These are phyloP conservation scores for Climacium dendroides DNA, from an alignment of 225 moss, liverwort and hornwort genomes.

Conservation along the genomic window DNA sequence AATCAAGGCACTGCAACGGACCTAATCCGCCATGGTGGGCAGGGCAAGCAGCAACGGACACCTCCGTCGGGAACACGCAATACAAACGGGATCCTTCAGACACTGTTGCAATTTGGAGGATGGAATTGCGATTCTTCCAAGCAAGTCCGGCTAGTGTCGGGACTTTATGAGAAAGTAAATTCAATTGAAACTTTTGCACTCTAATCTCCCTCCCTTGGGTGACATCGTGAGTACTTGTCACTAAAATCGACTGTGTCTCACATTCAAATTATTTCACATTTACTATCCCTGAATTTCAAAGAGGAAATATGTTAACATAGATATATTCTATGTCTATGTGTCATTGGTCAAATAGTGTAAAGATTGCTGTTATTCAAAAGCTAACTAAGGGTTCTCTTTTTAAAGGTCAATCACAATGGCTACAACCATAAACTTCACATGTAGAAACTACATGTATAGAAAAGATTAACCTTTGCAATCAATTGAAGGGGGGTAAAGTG, in stretches of 20 bases:
- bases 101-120: neutral
- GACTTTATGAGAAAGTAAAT: neutral
- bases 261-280: neutral
- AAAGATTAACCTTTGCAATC: neutral
- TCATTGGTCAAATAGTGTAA: neutral
- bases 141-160: neutral
- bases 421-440: neutral
- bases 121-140: neutral
- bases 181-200: neutral
- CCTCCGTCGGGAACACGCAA: neutral
- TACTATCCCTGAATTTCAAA: neutral
- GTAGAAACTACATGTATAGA: neutral
- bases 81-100: neutral
- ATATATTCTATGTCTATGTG: neutral
- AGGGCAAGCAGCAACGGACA: neutral
- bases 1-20: neutral
- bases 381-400: too few species aligned
- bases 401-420: neutral
- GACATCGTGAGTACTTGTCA: neutral
- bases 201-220: neutral
- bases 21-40: neutral
- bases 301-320: neutral
- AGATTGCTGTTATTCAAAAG: neutral
- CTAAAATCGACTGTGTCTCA: neutral
- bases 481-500: neutral